A percentile compares a stretch with the other conserved stretches of the same genome.
Conservation (phyloP, 1,139 yeast species). For the Magnusiomyces magnusii region DNA sequence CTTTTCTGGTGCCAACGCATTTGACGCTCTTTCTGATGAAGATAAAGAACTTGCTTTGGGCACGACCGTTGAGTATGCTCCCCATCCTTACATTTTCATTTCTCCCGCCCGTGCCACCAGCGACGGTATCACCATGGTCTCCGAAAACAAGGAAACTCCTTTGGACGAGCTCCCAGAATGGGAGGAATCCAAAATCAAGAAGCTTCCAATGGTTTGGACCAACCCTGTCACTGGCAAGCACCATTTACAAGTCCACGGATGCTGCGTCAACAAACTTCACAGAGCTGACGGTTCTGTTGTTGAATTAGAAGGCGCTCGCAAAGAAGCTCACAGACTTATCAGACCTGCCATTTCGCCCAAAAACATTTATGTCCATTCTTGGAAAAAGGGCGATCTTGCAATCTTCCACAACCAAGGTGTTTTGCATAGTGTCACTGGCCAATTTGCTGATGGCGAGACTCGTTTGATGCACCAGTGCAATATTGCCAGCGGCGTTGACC, state of each 20-base stretch:
- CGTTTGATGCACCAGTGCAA: slow-evolving; percentile 90
- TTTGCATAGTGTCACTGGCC: slow-evolving; percentile 87
- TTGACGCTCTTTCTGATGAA: slow-evolving; percentile 53
- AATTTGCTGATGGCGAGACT: slow-evolving; percentile 64
- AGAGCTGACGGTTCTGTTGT: slow-evolving; percentile 48
- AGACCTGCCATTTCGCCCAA: slow-evolving; percentile 74
- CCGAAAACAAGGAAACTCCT: slow-evolving; percentile 64
- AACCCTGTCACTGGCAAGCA: slow-evolving; percentile 77
- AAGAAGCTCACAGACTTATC: slow-evolving; percentile 61
- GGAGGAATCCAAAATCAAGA: slow-evolving; percentile 70
- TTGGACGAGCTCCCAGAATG: slow-evolving; percentile 67
- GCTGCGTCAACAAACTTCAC: slow-evolving; percentile 66
- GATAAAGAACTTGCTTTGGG: slow-evolving; percentile 66
- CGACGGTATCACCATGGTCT: slow-evolving; percentile 79
- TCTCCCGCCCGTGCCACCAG: slow-evolving; percentile 73
- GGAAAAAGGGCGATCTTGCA: slow-evolving; percentile 78
- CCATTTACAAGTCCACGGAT: slow-evolving; percentile 79
- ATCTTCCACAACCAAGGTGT: slow-evolving; percentile 82
- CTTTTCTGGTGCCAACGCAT: slow-evolving; percentile 76
- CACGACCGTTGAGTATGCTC: slow-evolving; percentile 79
- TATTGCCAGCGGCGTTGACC: slow-evolving; percentile 73
- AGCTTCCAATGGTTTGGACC: slow-evolving; percentile 83
- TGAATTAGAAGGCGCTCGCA: slow-evolving; percentile 62
- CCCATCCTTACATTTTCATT: slow-evolving; percentile 83
- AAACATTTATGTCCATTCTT: slow-evolving; percentile 67